Evolutionary conservation across 2,329 filamentous ascomycete genomes (phyloP).

Genomic region (Sclerotinia trifoliorum): DNA sequence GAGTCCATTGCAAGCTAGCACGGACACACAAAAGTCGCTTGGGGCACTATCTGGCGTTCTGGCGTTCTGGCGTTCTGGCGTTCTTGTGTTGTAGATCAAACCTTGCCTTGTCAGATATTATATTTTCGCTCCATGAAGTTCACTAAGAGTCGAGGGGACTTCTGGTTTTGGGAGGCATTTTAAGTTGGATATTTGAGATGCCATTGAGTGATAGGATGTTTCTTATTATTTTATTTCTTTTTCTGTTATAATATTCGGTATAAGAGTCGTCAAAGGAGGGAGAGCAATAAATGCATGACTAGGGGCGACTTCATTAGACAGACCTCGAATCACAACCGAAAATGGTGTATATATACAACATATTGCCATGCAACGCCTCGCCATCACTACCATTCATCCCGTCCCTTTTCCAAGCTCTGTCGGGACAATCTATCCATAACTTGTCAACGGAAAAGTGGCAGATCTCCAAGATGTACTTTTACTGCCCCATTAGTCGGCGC

Average conservation of each 20-base stretch:
- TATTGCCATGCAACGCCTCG: conserved; percentile 1
- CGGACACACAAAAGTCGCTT: background rate
- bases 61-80: too few species aligned
- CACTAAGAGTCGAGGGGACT: background rate
- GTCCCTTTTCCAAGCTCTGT: background rate
- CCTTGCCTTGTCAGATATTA: conserved; percentile 1
- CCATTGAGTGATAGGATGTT: background rate
- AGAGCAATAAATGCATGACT: background rate
- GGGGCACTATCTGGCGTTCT: background rate
- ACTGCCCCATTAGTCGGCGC: background rate
- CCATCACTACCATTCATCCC: background rate
- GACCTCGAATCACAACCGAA: background rate
- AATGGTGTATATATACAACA: background rate
- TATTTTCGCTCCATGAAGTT: background rate
- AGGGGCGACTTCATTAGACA: background rate
- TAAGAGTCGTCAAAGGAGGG: background rate
- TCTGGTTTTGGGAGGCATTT: background rate
- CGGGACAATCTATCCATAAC: background rate
- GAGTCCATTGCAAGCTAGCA: background rate
- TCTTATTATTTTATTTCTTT: background rate
- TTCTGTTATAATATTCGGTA: background rate
- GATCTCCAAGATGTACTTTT: background rate
- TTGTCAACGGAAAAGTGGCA: background rate
- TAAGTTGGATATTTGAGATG: background rate
- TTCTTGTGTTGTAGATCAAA: background rate